phyloP scores from a whole-genome alignment of 176 grass and related monocot genomes.

The Guadua angustifolia region DNA sequence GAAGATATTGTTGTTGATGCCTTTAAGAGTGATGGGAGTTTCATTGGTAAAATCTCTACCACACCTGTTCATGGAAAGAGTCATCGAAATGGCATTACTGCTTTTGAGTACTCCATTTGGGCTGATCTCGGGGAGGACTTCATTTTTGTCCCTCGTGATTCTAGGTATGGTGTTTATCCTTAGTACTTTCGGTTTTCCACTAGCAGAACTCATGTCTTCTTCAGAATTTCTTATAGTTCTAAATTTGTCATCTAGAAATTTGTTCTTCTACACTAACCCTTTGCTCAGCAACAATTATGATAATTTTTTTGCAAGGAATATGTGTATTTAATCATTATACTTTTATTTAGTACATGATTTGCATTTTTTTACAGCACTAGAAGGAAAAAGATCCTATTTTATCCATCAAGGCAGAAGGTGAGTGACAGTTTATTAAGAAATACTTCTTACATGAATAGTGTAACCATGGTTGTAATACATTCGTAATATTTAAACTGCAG shows the following conservation, averaged over 20 bases:
- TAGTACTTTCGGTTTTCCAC: neutral
- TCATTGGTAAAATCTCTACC: constrained; percentile 59
- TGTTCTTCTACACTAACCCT: constrained; percentile 28
- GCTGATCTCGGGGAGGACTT: constrained; percentile 79
- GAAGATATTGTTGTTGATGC: constrained; percentile 77
- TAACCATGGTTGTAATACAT: constrained; percentile 28
- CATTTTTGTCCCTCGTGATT: constrained; percentile 76
- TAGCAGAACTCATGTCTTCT: neutral
- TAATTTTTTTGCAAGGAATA: neutral
- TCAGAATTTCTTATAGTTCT: neutral
- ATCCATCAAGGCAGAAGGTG: constrained; percentile 82
- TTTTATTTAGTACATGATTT: constrained; percentile 35
- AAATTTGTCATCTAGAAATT: constrained; percentile 4
- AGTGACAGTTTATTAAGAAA: constrained; percentile 35
- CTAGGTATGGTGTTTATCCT: constrained; percentile 57
- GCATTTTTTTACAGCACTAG: constrained; percentile 55
- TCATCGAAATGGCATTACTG: constrained; percentile 47
- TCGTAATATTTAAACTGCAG: constrained; percentile 54
- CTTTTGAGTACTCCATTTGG: constrained; percentile 90
- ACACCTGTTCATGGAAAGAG: constrained; percentile 58
- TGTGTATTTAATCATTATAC: constrained; percentile 36
- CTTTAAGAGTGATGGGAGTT: constrained; percentile 62
- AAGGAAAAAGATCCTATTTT: constrained; percentile 85
- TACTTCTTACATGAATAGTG: constrained; percentile 18
- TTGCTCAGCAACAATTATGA: constrained; percentile 22